Evolutionary conservation across 23 red algal species (phyloP).

Genomic region (Chondrus crispus): DNA sequence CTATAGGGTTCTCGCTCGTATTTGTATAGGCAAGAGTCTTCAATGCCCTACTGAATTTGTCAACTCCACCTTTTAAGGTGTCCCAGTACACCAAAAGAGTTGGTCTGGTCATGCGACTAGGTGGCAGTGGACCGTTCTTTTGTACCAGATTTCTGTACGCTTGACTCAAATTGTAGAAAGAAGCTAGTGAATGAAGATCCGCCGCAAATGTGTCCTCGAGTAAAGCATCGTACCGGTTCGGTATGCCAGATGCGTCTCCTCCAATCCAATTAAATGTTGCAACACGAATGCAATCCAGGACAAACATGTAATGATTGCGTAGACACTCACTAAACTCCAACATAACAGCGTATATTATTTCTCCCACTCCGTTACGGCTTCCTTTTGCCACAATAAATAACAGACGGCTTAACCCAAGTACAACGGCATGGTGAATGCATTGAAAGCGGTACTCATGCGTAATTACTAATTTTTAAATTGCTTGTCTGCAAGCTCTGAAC

Average conservation of each 20-base stretch:
- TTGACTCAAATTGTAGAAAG: conserved; percentile 23
- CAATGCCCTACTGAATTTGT: conserved; percentile 15
- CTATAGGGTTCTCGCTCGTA: neutral
- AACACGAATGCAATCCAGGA: neutral
- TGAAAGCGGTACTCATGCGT: conserved; percentile 8
- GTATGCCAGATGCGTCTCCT: neutral
- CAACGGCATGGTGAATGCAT: conserved; percentile 27
- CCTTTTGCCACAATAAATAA: conserved; percentile 21
- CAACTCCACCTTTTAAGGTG: conserved; percentile 2
- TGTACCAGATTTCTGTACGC: neutral
- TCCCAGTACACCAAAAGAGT: conserved; percentile 20
- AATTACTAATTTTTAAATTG: neutral
- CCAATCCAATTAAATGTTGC: conserved; percentile 20
- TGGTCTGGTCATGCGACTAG: neutral
- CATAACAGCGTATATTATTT: conserved; percentile 4
- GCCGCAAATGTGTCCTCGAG: neutral
- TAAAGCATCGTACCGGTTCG: neutral
- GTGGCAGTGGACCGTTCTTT: neutral
- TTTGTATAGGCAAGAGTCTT: neutral
- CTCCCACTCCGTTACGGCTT: neutral
- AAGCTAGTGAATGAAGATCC: conserved; percentile 4
- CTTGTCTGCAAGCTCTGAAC: neutral
- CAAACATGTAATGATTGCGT: neutral
- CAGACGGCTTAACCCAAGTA: neutral
- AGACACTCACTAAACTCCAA: neutral